These are phyloP conservation scores for Fusarium nygamai DNA, from an alignment of 2,329 filamentous ascomycete species.

Conservation along the genomic window DNA sequence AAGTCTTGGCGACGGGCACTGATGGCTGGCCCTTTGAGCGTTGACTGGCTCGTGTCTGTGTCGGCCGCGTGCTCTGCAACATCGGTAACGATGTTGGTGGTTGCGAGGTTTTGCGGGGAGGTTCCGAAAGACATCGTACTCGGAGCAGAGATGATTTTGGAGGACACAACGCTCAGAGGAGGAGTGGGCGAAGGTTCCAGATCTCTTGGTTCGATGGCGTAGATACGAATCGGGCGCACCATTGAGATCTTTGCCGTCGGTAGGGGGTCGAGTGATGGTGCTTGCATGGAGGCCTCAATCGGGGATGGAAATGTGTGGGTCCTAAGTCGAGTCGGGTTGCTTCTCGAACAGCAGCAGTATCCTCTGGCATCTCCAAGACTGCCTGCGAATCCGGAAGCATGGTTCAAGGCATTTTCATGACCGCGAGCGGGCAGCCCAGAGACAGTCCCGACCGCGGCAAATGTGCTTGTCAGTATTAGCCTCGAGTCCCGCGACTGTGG, in stretches of 20 bases:
- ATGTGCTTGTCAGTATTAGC: neutral
- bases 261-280: accelerated
- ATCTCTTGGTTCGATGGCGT: neutral
- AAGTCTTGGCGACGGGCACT: accelerated
- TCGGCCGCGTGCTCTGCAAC: accelerated
- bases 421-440: too few species aligned
- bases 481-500: accelerated
- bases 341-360: neutral
- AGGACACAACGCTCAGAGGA: accelerated
- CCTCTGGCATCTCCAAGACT: accelerated
- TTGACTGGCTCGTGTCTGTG: accelerated
- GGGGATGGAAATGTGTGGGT: neutral
- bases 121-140: neutral
- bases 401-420: neutral
- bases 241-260: neutral
- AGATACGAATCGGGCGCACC: neutral
- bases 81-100: accelerated
- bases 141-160: neutral
- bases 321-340: neutral
- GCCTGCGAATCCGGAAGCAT: accelerated
- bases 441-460: accelerated
- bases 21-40: accelerated
- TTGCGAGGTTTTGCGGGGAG: neutral
- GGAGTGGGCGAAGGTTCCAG: accelerated
- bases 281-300: neutral